Percentiles rank a stretch among this genome's conserved stretches.
Evolutionary conservation across 1,284 basidiomycete genomes (phyloP).

Genomic region (Trametes sp.): DNA sequence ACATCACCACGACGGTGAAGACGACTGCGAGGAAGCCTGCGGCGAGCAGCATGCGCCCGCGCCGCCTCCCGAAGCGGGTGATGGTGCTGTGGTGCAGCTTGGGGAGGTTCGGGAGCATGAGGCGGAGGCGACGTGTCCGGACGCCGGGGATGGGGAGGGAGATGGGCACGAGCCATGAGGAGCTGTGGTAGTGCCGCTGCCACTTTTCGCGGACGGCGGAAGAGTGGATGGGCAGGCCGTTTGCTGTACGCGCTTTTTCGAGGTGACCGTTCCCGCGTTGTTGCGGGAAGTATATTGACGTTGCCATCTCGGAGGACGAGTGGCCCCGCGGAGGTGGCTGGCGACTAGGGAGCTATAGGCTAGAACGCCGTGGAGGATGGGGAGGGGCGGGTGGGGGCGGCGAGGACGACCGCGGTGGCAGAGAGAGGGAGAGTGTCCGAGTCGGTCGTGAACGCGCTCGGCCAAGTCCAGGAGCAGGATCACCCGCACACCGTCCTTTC

Average conservation of each 20-base stretch:
- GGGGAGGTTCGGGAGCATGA: constrained; percentile 48
- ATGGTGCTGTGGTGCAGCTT: constrained; percentile 66
- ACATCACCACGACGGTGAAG: constrained; percentile 51
- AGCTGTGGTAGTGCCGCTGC: constrained; percentile 54
- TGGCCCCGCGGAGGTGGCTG: constrained; percentile 13
- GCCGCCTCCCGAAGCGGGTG: constrained; percentile 64
- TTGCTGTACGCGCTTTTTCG: constrained; percentile 53
- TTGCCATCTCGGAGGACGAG: constrained; percentile 48
- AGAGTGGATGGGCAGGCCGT: constrained; percentile 64
- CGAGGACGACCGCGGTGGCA: constrained; percentile 9
- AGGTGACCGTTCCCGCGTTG: constrained; percentile 55
- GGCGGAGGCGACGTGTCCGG: constrained; percentile 57
- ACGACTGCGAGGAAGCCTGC: constrained; percentile 56
- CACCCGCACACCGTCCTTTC: not conserved
- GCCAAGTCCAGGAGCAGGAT: constrained; percentile 5
- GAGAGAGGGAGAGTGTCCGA: not conserved
- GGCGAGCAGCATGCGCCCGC: constrained; percentile 58
- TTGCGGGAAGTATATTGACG: constrained; percentile 56
- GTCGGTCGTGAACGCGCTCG: constrained; percentile 15
- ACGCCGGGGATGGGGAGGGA: constrained; percentile 68
- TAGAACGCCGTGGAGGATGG: constrained; percentile 26
- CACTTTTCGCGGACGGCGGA: constrained; percentile 76
- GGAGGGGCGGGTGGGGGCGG: constrained; percentile 18
- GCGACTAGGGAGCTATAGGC: constrained; percentile 33
- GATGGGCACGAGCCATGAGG: constrained; percentile 66